Conservation (phyloP, 2,329 filamentous ascomycete genomes). For the Botrytis squamosa region DNA sequence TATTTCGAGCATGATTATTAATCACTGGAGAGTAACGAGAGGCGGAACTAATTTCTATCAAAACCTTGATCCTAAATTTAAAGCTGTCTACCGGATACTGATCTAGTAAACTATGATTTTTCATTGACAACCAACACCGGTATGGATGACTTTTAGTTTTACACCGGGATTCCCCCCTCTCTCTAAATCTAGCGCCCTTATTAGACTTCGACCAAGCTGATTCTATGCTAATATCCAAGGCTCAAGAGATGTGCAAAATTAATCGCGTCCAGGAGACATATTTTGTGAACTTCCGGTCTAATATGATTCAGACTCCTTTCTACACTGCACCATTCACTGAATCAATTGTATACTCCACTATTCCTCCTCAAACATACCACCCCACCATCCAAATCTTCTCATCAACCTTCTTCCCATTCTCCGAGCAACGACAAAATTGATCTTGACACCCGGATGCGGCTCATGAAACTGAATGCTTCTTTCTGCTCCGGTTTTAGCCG, state of each 20-base stretch:
- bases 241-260: not conserved
- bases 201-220: too few relatives aligned
- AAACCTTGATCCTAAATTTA: too few relatives aligned
- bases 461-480: not conserved
- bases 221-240: not conserved
- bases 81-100: too few relatives aligned
- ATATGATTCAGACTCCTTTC: not conserved
- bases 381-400: not conserved
- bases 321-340: not conserved
- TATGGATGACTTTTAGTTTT: not conserved
- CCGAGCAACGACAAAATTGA: not conserved
- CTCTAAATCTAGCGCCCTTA: not conserved
- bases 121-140: too few relatives aligned
- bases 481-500: not conserved
- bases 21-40: not conserved
- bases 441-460: not conserved
- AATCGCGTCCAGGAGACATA: not conserved
- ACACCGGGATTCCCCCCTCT: rapidly evolving
- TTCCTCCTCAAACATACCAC: not conserved
- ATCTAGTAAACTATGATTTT: too few relatives aligned
- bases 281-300: not conserved
- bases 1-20: not conserved
- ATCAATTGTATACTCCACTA: not conserved
- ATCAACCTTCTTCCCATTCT: not conserved
- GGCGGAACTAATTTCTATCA: too few relatives aligned